These are phyloP conservation scores for Xylaria sp. DNA, from an alignment of 2,329 filamentous ascomycete species.

Conservation along the genomic window DNA sequence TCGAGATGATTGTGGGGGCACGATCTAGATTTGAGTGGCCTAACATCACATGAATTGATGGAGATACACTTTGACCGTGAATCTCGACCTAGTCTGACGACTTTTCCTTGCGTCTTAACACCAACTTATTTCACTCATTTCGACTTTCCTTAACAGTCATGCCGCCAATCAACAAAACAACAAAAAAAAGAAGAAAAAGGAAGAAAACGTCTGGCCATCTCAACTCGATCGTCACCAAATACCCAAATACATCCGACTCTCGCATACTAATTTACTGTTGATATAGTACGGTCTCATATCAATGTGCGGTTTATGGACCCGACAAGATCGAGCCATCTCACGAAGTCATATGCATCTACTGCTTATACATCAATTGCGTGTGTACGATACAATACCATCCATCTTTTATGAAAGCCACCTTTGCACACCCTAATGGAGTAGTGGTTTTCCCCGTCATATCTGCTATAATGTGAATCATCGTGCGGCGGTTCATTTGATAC, in stretches of 20 bases:
- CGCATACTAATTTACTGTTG: not conserved
- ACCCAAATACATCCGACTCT: not conserved
- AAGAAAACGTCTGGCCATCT: conserved; percentile 24
- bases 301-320: not conserved
- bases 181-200: not conserved
- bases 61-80: conserved; percentile 6
- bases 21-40: conserved; percentile 29
- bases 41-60: conserved; percentile 35
- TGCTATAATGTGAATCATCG: conserved; percentile 38
- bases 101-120: conserved; percentile 35
- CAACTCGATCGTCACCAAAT: conserved; percentile 24
- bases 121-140: conserved; percentile 43
- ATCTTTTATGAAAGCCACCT: conserved; percentile 14
- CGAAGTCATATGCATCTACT: too few species aligned
- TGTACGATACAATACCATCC: conserved; percentile 31
- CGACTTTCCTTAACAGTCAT: conserved; percentile 38
- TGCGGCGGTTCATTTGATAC: conserved; percentile 39
- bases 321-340: conserved; percentile 4
- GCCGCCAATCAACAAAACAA: conserved; percentile 30
- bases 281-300: conserved; percentile 6
- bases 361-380: conserved; percentile 18
- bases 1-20: conserved; percentile 21
- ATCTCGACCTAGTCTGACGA: conserved; percentile 29
- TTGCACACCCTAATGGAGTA: conserved; percentile 19
- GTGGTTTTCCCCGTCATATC: conserved; percentile 30